phyloP scores from a whole-genome alignment of 306 rosid genomes.

The Comarum palustre region DNA sequence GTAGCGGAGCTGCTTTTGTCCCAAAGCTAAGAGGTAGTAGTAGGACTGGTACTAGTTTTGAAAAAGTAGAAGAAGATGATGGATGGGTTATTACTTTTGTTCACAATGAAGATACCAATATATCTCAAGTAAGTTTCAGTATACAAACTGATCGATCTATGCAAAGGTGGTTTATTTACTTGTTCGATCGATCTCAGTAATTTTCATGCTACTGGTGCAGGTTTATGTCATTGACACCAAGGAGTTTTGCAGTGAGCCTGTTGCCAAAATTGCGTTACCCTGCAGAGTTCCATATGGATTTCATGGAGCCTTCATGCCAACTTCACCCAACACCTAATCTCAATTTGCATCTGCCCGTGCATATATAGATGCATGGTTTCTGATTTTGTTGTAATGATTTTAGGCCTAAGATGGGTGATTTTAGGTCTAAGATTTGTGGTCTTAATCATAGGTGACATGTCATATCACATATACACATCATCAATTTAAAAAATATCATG shows the following conservation, averaged over 20 bases:
- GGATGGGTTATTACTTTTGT: conserved; percentile 74
- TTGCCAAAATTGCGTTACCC: conserved; percentile 53
- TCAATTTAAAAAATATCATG: no score
- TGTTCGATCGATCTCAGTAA: neutral
- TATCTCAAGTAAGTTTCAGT: conserved; percentile 34
- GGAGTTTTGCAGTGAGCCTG: conserved; percentile 39
- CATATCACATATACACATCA: no score
- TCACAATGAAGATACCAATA: conserved; percentile 59
- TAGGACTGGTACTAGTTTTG: neutral
- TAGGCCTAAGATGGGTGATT: no score
- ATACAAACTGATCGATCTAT: neutral
- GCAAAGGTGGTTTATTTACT: neutral
- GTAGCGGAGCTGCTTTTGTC: conserved; percentile 66
- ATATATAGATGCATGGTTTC: neutral
- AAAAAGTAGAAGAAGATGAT: conserved; percentile 51
- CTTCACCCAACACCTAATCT: neutral
- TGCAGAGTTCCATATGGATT: conserved; percentile 74
- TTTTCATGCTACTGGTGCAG: conserved; percentile 25
- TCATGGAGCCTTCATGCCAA: conserved; percentile 61
- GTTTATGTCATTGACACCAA: conserved; percentile 53
- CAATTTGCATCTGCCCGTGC: neutral
- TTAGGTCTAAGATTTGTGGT: no score
- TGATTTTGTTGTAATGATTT: neutral
- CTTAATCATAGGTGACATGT: no score
- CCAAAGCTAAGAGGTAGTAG: conserved; percentile 31